Evolutionary conservation across 129 eudicot genomes (phyloP).

Genomic region (Chrysanthemum lavandulifolium): DNA sequence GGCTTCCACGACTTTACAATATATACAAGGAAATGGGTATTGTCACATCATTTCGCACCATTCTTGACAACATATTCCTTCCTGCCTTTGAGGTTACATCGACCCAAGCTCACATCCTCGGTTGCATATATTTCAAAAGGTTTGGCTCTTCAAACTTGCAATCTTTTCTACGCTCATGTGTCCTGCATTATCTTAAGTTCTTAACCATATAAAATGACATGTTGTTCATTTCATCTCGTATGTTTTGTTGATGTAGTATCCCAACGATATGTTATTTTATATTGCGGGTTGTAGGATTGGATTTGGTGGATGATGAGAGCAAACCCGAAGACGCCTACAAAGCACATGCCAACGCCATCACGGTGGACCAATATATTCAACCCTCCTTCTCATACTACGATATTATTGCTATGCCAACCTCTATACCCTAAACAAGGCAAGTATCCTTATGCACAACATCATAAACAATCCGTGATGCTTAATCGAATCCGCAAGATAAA

Average conservation of each 20-base stretch:
- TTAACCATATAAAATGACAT: background rate
- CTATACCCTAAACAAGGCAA: slow-evolving; percentile 89
- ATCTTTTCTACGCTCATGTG: background rate
- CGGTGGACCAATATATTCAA: slow-evolving; percentile 97
- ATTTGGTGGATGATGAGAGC: slow-evolving; percentile 99
- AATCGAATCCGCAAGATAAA: background rate
- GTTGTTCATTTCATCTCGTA: background rate
- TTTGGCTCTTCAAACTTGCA: slow-evolving; percentile 15
- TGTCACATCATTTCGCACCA: slow-evolving; percentile 94
- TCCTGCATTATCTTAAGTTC: background rate
- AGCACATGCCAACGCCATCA: slow-evolving; percentile 97
- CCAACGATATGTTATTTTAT: background rate
- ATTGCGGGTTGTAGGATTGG: slow-evolving; percentile 91
- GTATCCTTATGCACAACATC: background rate
- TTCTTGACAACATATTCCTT: slow-evolving; percentile 94
- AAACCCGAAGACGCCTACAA: slow-evolving; percentile 99
- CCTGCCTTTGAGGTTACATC: slow-evolving; percentile 94
- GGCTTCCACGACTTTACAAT: slow-evolving; percentile 88
- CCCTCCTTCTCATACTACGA: slow-evolving; percentile 93
- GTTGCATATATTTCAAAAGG: slow-evolving; percentile 92
- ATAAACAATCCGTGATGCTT: background rate
- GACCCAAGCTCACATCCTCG: slow-evolving; percentile 98
- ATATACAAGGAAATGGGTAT: slow-evolving; percentile 99
- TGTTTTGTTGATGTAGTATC: background rate
- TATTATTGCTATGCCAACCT: slow-evolving; percentile 98